phyloP scores from a whole-genome alignment of 169 alveolate genomes.

The Eimeria zaria region DNA sequence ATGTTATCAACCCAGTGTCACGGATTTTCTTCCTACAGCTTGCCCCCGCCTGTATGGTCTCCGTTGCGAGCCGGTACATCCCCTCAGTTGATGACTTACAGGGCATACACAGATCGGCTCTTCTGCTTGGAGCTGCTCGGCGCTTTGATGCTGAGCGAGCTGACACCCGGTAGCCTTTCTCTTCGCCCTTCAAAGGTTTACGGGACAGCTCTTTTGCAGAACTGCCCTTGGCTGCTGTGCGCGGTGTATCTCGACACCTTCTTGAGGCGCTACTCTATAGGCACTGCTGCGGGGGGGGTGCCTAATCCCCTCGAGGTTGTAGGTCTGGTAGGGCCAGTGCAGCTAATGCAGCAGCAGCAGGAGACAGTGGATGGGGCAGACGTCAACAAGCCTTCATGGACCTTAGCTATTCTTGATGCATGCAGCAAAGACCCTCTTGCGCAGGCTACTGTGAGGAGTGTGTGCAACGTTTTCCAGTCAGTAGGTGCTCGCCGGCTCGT shows the following conservation, averaged over 20 bases:
- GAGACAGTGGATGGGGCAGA: constrained; percentile 12
- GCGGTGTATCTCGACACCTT: constrained; percentile 70
- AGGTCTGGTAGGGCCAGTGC: constrained; percentile 26
- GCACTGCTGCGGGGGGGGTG: constrained; percentile 63
- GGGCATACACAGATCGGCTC: constrained; percentile 60
- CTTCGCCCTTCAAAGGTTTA: constrained; percentile 33
- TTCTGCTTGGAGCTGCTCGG: constrained; percentile 59
- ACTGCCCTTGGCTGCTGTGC: constrained; percentile 52
- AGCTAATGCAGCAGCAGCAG: constrained; percentile 42
- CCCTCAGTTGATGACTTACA: constrained; percentile 55
- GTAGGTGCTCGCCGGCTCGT: constrained; percentile 66
- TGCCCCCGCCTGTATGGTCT: constrained; percentile 71
- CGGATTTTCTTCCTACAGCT: background rate
- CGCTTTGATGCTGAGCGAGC: constrained; percentile 59
- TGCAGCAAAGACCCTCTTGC: constrained; percentile 66
- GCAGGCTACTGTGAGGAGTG: constrained; percentile 44
- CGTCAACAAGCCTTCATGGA: constrained; percentile 33
- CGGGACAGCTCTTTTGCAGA: constrained; percentile 40
- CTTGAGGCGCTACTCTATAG: constrained; percentile 65
- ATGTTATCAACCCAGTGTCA: background rate
- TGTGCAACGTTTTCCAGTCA: constrained; percentile 57
- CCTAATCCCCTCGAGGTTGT: constrained; percentile 61
- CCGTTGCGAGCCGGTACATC: constrained; percentile 50
- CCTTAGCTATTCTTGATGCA: constrained; percentile 31
- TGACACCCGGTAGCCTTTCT: constrained; percentile 61